These are phyloP conservation scores for Aspergillus novoparasiticus DNA, from an alignment of 2,329 filamentous ascomycete species.

Conservation along the genomic window DNA sequence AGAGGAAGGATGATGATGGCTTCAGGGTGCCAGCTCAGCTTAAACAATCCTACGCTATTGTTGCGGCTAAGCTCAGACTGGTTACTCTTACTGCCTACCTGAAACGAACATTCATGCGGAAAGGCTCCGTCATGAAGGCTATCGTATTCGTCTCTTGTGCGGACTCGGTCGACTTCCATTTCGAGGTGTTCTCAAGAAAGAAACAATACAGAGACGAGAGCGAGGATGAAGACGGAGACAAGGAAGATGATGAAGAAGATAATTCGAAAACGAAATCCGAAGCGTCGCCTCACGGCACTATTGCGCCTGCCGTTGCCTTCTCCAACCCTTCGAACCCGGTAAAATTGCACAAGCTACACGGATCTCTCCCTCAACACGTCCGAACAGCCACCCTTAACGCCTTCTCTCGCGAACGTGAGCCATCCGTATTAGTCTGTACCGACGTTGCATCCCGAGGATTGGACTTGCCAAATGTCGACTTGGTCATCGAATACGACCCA, in stretches of 20 bases:
- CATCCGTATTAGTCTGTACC: constrained; percentile 85
- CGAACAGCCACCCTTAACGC: constrained; percentile 83
- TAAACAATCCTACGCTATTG: constrained; percentile 86
- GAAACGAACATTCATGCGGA: constrained; percentile 83
- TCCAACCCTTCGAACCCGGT: constrained; percentile 77
- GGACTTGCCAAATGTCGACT: constrained; percentile 90
- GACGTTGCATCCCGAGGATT: constrained; percentile 95
- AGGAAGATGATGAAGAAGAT: constrained; percentile 26
- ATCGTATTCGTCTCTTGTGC: constrained; percentile 97
- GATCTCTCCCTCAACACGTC: constrained; percentile 83
- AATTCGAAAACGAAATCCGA: constrained; percentile 27
- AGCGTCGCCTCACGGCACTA: constrained; percentile 44
- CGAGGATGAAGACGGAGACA: constrained; percentile 27
- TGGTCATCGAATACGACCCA: constrained; percentile 95
- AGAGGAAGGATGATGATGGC: constrained; percentile 54
- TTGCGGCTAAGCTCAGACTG: constrained; percentile 85
- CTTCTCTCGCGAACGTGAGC: constrained; percentile 72
- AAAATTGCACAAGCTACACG: constrained; percentile 84
- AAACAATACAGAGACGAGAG: constrained; percentile 27
- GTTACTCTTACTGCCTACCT: constrained; percentile 84
- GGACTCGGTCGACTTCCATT: constrained; percentile 96
- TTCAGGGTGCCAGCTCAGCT: constrained; percentile 89
- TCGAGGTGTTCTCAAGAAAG: constrained; percentile 70
- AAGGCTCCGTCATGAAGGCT: constrained; percentile 91
- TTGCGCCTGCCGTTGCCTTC: constrained; percentile 66